phyloP scores from a whole-genome alignment of 768 basidiomycete species.

The Lactifluus echinatus region DNA sequence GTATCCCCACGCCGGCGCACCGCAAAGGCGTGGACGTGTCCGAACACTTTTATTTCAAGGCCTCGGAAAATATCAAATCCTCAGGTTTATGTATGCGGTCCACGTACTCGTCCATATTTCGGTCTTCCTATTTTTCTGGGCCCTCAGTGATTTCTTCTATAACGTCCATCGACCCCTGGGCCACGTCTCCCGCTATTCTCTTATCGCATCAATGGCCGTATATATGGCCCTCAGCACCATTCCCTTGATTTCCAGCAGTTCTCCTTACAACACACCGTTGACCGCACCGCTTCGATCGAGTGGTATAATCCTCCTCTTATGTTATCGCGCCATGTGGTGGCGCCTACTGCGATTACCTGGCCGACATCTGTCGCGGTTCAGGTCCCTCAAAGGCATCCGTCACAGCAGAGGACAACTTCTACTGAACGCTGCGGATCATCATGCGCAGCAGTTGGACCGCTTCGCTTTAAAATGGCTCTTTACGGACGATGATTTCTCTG shows the following conservation, averaged over 20 bases:
- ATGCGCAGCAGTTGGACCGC: not conserved
- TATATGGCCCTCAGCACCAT: constrained; percentile 6
- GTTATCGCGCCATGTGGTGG: not conserved
- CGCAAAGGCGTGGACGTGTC: constrained; percentile 7
- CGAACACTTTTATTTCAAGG: constrained; percentile 5
- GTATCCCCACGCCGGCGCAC: not conserved
- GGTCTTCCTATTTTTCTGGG: constrained; percentile 10
- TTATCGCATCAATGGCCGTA: not conserved
- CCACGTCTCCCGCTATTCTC: not conserved
- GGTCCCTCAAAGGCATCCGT: not conserved
- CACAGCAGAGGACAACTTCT: not conserved
- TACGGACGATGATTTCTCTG: constrained; percentile 1
- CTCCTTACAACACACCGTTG: constrained; percentile 12
- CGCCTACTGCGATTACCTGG: too few species aligned
- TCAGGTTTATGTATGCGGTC: constrained; percentile 2
- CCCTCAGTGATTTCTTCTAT: constrained; percentile 8
- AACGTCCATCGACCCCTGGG: not conserved
- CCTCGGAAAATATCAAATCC: not conserved
- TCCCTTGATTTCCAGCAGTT: constrained; percentile 2
- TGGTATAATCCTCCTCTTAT: not conserved
- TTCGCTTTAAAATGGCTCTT: constrained; percentile 9
- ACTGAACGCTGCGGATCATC: not conserved
- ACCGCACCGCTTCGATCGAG: not conserved
- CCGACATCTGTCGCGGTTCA: too few species aligned
- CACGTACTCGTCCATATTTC: constrained; percentile 11